Conservation (phyloP, 2,329 filamentous ascomycete species). For the Pseudogymnoascus sp. region DNA sequence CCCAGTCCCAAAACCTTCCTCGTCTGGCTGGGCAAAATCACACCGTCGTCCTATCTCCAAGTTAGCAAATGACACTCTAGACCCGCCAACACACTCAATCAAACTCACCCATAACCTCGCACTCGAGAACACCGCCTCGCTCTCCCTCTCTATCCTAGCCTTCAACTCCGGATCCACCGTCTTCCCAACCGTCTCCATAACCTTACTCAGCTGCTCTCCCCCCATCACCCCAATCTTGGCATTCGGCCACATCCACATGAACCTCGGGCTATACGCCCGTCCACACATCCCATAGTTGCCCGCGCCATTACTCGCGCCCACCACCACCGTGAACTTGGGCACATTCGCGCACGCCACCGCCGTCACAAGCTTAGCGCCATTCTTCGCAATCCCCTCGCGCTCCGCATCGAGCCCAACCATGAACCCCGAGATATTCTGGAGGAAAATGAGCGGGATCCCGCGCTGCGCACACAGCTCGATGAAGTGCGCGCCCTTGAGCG, state of each 20-base stretch:
- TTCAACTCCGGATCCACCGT: constrained; percentile 73
- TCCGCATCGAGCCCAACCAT: constrained; percentile 95
- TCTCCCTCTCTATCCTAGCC: constrained; percentile 81
- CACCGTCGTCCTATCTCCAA: constrained; percentile 59
- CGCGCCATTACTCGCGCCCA: constrained; percentile 87
- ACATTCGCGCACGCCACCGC: constrained; percentile 91
- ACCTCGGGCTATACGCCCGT: constrained; percentile 81
- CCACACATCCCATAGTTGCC: constrained; percentile 99
- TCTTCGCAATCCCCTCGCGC: constrained; percentile 92
- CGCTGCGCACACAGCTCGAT: constrained; percentile 90
- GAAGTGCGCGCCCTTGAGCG: constrained; percentile 93
- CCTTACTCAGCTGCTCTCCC: constrained; percentile 77
- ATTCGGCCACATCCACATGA: constrained; percentile 97
- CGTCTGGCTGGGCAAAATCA: constrained; percentile 73
- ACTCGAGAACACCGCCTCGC: constrained; percentile 79
- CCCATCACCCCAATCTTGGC: constrained; percentile 94
- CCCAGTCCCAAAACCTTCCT: constrained; percentile 65
- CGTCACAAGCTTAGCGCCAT: constrained; percentile 93
- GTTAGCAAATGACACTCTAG: constrained; percentile 20
- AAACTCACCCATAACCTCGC: constrained; percentile 70
- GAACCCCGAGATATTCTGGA: constrained; percentile 96
- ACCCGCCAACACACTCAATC: constrained; percentile 39
- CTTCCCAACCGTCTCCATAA: constrained; percentile 92
- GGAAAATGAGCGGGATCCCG: constrained; percentile 80
- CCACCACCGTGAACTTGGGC: constrained; percentile 92